Percentiles rank a stretch among this genome's conserved stretches.
Evolutionary conservation across 306 rosid species (phyloP).

Genomic region (Malus fusca): DNA sequence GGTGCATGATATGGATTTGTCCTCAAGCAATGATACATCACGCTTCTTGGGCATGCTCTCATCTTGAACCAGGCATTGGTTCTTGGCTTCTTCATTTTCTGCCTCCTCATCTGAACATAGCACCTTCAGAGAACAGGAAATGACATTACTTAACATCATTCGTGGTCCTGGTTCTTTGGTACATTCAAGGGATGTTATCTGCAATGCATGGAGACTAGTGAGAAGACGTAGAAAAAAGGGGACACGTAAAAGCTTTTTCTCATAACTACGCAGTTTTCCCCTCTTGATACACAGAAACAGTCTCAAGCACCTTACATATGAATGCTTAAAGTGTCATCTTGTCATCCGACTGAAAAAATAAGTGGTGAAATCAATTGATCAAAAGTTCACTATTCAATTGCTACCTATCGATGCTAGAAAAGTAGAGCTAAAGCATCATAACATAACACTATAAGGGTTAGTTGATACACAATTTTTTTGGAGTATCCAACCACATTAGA

Average conservation of each 20-base stretch:
- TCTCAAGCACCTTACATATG: background rate
- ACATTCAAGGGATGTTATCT: slow-evolving; percentile 53
- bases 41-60: slow-evolving; percentile 29
- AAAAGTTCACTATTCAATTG: background rate
- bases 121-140: slow-evolving; percentile 35
- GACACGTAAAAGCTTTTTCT: background rate
- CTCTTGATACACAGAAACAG: background rate
- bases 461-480: too few relatives aligned
- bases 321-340: background rate
- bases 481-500: too few relatives aligned
- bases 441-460: too few relatives aligned
- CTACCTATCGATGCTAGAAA: background rate
- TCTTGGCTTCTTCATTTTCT: slow-evolving; percentile 34
- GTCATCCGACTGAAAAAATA: background rate
- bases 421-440: too few relatives aligned
- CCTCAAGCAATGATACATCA: slow-evolving; percentile 28
- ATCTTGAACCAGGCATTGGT: slow-evolving; percentile 52
- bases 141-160: slow-evolving; percentile 40
- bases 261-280: background rate
- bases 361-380: background rate
- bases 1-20: slow-evolving; percentile 14
- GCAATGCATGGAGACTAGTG: slow-evolving; percentile 32
- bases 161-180: slow-evolving; percentile 46
- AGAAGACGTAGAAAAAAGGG: slow-evolving; percentile 16
- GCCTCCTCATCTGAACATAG: slow-evolving; percentile 39